A percentile compares a stretch with the other conserved stretches of the same genome.
phyloP scores from a whole-genome alignment of 805 yeast genomes.

The Kodamaea nitidulidarum region DNA sequence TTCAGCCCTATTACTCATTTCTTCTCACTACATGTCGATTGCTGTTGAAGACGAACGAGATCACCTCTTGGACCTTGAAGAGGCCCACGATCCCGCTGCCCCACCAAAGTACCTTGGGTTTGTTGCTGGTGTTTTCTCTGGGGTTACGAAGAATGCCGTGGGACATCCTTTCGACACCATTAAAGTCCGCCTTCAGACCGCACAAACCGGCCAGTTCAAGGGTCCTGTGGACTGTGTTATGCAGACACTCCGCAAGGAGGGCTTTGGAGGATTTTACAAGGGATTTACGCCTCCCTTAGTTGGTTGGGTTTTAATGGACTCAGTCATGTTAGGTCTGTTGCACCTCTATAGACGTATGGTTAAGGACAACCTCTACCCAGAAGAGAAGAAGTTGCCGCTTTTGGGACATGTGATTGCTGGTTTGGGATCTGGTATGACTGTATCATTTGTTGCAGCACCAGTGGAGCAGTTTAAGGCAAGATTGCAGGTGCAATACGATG shows the following conservation, averaged over 20 bases:
- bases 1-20: no score
- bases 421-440: conserved; percentile 87
- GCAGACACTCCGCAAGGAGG: conserved; percentile 72
- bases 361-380: conserved; percentile 58
- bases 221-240: conserved; percentile 81
- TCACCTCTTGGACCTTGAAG: conserved; percentile 13
- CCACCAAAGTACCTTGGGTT: conserved; percentile 67
- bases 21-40: conserved; percentile 17
- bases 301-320: conserved; percentile 94
- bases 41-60: conserved; percentile 28
- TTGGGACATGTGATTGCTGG: conserved; percentile 73
- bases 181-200: conserved; percentile 78
- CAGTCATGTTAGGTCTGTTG: conserved; percentile 82
- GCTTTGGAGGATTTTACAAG: conserved; percentile 73
- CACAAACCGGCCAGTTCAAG: conserved; percentile 54
- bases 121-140: conserved; percentile 84
- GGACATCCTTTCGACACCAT: conserved; percentile 94
- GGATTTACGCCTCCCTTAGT: conserved; percentile 92
- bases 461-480: conserved; percentile 87
- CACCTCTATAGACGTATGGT: conserved; percentile 70
- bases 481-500: conserved; percentile 85
- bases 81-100: conserved; percentile 9
- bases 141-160: conserved; percentile 80
- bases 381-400: conserved; percentile 64
- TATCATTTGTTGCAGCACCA: conserved; percentile 93